These are phyloP conservation scores for Thermothelomyces thermophilus DNA, from an alignment of 2,329 filamentous ascomycete species.

Conservation along the genomic window DNA sequence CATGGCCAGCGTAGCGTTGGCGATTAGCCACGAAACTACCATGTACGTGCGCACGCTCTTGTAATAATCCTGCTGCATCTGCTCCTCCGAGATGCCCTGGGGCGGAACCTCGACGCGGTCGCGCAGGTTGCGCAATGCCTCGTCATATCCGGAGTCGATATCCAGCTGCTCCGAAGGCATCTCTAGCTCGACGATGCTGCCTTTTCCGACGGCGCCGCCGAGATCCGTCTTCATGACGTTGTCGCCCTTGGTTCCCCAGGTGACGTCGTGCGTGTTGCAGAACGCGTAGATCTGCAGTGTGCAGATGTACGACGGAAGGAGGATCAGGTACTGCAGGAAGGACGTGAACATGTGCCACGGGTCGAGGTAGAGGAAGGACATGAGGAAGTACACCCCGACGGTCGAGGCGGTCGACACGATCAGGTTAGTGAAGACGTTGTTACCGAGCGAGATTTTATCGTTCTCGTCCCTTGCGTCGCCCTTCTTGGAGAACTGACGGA, in stretches of 20 bases:
- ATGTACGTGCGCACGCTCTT: constrained; percentile 96
- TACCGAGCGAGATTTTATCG: constrained; percentile 53
- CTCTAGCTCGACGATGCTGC: constrained; percentile 80
- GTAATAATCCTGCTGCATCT: constrained; percentile 98
- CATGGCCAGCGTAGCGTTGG: constrained; percentile 92
- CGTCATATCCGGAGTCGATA: constrained; percentile 96
- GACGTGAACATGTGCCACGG: constrained; percentile 99
- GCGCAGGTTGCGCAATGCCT: constrained; percentile 89
- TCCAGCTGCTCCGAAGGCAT: constrained; percentile 98
- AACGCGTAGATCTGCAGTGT: constrained; percentile 97
- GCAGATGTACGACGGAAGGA: constrained; percentile 91
- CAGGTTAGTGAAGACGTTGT: constrained; percentile 91
- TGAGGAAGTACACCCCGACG: constrained; percentile 88
- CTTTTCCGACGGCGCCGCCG: constrained; percentile 73
- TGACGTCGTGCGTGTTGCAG: constrained; percentile 98
- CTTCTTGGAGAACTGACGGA: constrained; percentile 61
- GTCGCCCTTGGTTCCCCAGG: constrained; percentile 98
- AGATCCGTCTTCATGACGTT: constrained; percentile 92
- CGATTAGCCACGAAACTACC: constrained; percentile 89
- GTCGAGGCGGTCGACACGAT: constrained; percentile 87
- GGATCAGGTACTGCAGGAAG: constrained; percentile 81
- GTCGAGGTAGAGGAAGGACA: constrained; percentile 93
- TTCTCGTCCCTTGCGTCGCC: constrained; percentile 30
- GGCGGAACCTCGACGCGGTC: constrained; percentile 79
- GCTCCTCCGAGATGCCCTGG: constrained; percentile 58